Base-by-base conservation (phyloP, 768 basidiomycete genomes). In the Lactarius tabidus region DNA sequence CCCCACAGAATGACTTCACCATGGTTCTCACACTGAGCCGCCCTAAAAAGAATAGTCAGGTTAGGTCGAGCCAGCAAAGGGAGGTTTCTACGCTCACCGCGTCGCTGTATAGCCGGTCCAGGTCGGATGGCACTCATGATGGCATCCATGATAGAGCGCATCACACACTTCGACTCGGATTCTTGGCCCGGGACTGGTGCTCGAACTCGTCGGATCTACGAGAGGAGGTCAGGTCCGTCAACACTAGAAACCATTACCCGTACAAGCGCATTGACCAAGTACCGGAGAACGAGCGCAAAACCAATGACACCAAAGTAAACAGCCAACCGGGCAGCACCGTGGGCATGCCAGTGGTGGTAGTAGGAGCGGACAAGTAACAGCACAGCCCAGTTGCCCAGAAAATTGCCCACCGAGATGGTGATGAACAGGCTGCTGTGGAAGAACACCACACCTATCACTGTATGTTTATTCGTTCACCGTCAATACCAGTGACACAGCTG, bases 1-100 rank as follows among this genome's bases (percentile, higher is more conserved):
- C 55, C 14, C 64, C 64, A 4, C 33, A 65, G 26, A 55, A 48
- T 28, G 60, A 56, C 1, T 58, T 58, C 28, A 65, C 23, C 14
- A 33, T 65, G 6, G 43, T 14, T 8, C 58, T 58, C 8, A 52
- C 35, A 33, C 64, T 53, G 15, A 45, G n/a, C 64, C 64, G 60
- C 43, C 54, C 64, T 65, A 18, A 6, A 29, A 1, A 33, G 54
- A 29, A 3, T 7, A 45, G 10, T 55, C 12, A 38, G 29, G 8
- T 3, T 26, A 17, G 52, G n/a, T 8, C 33, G 7, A 17, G 29
- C 7, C 31, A 4, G 33, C 33, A 31, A 43, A 33, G 20, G 51
- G 26, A 7, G 17, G 7, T 8, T n/a, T n/a, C n/a, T n/a, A n/a
- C n/a, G 29, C 64, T 17, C 55, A 65, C 64, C 45, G 18, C 61